phyloP scores from a whole-genome alignment of 1,139 yeast species.

The Sugiyamaella grinbergsii region DNA sequence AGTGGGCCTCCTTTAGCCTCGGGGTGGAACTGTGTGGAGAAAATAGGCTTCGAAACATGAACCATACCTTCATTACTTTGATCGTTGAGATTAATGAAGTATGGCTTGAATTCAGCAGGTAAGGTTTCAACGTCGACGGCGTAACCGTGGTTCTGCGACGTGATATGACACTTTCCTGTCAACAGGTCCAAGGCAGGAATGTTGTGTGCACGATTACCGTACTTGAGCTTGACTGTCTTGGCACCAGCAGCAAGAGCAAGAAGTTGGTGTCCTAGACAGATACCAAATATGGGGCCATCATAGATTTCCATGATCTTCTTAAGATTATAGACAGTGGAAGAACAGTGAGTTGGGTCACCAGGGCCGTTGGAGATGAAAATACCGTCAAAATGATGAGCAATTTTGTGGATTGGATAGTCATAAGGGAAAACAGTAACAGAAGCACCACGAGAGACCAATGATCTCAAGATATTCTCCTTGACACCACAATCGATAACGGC shows the following conservation, averaged over 20 bases:
- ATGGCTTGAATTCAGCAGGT: constrained; percentile 76
- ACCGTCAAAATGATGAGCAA: constrained; percentile 92
- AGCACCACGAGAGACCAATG: constrained; percentile 92
- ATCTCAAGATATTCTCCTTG: constrained; percentile 92
- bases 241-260: constrained; percentile 95
- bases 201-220: constrained; percentile 98
- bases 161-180: constrained; percentile 92
- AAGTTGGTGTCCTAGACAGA: constrained; percentile 95
- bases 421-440: constrained; percentile 95
- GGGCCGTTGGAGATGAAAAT: constrained; percentile 96
- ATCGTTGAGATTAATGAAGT: constrained; percentile 90
- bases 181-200: constrained; percentile 90
- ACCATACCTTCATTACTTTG: constrained; percentile 97
- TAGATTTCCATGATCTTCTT: constrained; percentile 67
- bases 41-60: constrained; percentile 81
- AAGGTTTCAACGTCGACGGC: constrained; percentile 87
- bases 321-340: constrained; percentile 74
- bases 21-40: constrained; percentile 97
- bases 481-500: constrained; percentile 98
- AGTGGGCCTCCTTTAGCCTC: constrained; percentile 99
- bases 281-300: constrained; percentile 91
- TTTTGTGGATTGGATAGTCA: constrained; percentile 87
- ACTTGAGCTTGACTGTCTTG: constrained; percentile 85
- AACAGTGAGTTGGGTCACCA: constrained; percentile 96
- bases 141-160: constrained; percentile 98